A percentile compares a stretch with the other conserved stretches of the same genome.
These are phyloP conservation scores for Penicillium sp. DNA, from an alignment of 2,329 filamentous ascomycete genomes.

Conservation along the genomic window DNA sequence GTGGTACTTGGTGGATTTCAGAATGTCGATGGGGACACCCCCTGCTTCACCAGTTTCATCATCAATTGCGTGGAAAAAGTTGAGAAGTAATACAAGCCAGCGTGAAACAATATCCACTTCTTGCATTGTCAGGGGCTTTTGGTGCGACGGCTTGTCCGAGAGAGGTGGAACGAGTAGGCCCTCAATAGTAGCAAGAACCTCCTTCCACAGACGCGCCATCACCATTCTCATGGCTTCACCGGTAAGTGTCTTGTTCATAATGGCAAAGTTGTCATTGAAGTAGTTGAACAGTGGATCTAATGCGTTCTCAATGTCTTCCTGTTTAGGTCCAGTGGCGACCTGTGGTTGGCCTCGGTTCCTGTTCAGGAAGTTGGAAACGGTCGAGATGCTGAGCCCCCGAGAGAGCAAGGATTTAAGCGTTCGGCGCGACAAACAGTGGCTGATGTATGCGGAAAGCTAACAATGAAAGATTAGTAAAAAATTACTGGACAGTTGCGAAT, in stretches of 20 bases:
- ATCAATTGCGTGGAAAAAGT: slow-evolving; percentile 92
- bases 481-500: neutral
- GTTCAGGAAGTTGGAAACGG: slow-evolving; percentile 67
- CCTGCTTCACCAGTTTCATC: slow-evolving; percentile 78
- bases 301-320: slow-evolving; percentile 73
- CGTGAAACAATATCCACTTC: slow-evolving; percentile 94
- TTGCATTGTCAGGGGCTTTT: slow-evolving; percentile 77
- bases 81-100: slow-evolving; percentile 86
- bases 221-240: slow-evolving; percentile 97
- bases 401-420: slow-evolving; percentile 73
- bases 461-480: slow-evolving; percentile 7
- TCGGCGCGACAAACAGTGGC: slow-evolving; percentile 78
- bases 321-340: slow-evolving; percentile 58
- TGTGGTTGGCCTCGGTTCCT: slow-evolving; percentile 49
- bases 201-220: slow-evolving; percentile 98
- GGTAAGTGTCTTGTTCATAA: slow-evolving; percentile 96
- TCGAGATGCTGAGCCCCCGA: slow-evolving; percentile 69
- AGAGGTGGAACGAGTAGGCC: slow-evolving; percentile 85
- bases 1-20: slow-evolving; percentile 98
- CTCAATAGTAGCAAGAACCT: slow-evolving; percentile 89
- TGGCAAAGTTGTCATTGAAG: slow-evolving; percentile 97
- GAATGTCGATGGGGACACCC: slow-evolving; percentile 83
- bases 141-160: slow-evolving; percentile 87
- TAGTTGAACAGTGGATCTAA: slow-evolving; percentile 85
- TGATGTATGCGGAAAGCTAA: slow-evolving; percentile 89